Conservation (phyloP, 2,329 filamentous ascomycete genomes). For the Xylariaceae sp. region DNA sequence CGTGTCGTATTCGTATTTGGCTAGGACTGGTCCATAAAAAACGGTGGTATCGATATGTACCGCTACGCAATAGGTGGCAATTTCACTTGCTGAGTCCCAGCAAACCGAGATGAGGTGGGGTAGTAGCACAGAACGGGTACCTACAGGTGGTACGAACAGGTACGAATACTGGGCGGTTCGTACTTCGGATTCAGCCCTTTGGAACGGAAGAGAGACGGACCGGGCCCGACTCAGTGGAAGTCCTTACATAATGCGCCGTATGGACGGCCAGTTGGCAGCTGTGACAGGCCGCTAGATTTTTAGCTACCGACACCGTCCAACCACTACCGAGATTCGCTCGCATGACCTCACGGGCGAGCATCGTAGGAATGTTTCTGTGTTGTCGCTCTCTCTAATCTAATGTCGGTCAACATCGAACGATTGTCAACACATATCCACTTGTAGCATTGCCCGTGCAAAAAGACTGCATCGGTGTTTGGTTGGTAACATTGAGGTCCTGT, state of each 20-base stretch:
- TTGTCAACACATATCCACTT: slow-evolving; percentile 23
- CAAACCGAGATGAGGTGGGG: neutral
- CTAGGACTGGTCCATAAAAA: slow-evolving; percentile 12
- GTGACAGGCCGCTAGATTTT: neutral
- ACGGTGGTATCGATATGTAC: neutral
- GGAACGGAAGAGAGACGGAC: neutral
- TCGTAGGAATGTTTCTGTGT: neutral
- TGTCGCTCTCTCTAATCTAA: neutral
- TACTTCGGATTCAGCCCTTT: neutral
- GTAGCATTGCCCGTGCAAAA: slow-evolving; percentile 16
- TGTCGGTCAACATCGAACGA: slow-evolving; percentile 25
- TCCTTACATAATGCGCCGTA: neutral
- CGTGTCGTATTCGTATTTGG: slow-evolving; percentile 9
- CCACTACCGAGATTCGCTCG: neutral
- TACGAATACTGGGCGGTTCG: neutral
- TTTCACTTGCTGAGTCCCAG: neutral
- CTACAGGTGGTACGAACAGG: neutral
- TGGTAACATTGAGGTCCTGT: neutral
- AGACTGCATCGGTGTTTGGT: neutral
- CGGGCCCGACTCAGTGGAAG: neutral
- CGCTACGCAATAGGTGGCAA: neutral
- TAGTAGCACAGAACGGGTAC: neutral
- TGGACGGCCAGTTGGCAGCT: neutral
- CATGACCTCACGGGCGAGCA: slow-evolving; percentile 25
- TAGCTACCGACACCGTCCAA: too few species aligned